Conservation (phyloP, 345 rosid genomes). For the Capsella bursapastoris region DNA sequence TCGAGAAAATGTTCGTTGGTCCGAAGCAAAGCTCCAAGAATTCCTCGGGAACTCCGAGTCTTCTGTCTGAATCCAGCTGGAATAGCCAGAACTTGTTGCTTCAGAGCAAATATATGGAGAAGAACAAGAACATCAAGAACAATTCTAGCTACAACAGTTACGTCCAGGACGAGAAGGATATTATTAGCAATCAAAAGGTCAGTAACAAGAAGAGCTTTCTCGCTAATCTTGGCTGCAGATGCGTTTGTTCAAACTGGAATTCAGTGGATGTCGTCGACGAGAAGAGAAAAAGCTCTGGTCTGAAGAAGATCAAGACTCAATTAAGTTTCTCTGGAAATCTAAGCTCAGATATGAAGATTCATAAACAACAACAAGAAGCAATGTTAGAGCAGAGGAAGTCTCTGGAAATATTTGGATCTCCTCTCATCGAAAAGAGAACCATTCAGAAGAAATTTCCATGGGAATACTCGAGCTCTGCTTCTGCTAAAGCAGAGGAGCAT, state of each 20-base stretch:
- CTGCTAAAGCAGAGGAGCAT: conserved; percentile 43
- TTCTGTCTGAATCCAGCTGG: conserved; percentile 56
- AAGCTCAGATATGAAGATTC: conserved; percentile 37
- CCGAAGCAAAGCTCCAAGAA: conserved; percentile 35
- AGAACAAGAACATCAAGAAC: conserved; percentile 42
- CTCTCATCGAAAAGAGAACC: conserved; percentile 48
- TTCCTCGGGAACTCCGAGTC: conserved; percentile 40
- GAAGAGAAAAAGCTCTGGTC: conserved; percentile 37
- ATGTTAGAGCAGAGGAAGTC: conserved; percentile 53
- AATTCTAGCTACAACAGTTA: conserved; percentile 35
- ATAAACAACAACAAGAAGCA: conserved; percentile 33
- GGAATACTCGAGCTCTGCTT: conserved; percentile 44
- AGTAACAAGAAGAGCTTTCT: conserved; percentile 57
- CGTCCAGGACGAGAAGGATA: conserved; percentile 37
- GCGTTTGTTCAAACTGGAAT: conserved; percentile 59
- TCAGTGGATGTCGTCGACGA: conserved; percentile 61
- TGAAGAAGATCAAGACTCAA: conserved; percentile 36
- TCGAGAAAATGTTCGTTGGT: conserved; percentile 25
- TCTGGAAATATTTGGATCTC: conserved; percentile 67
- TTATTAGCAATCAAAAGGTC: conserved; percentile 23
- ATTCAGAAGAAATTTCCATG: conserved; percentile 60
- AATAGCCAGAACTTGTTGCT: conserved; percentile 66
- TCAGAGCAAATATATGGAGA: conserved; percentile 52
- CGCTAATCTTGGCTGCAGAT: conserved; percentile 61
- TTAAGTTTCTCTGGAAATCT: conserved; percentile 48